These are phyloP conservation scores for Aspergillus quadrilineatus DNA, from an alignment of 2,329 filamentous ascomycete species.

Conservation along the genomic window DNA sequence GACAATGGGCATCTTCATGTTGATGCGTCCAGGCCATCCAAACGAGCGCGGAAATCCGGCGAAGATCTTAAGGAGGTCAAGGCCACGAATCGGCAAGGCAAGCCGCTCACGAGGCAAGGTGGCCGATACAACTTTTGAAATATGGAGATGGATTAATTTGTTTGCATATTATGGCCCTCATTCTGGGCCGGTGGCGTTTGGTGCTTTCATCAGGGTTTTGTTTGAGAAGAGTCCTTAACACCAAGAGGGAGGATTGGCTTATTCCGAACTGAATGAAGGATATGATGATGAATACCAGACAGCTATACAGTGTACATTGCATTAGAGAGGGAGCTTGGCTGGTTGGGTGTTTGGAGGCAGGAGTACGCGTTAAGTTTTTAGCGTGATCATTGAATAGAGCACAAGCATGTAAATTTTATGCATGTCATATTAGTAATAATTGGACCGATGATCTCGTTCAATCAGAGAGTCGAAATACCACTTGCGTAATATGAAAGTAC, in stretches of 20 bases:
- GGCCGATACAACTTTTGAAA: conserved; percentile 47
- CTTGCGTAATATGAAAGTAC: conserved; percentile 22
- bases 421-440: neutral
- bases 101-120: conserved; percentile 52
- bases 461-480: conserved; percentile 2
- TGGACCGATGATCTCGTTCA: neutral
- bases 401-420: neutral
- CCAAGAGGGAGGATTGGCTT: conserved; percentile 13
- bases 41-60: conserved; percentile 48
- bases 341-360: neutral
- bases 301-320: conserved; percentile 14
- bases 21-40: conserved; percentile 55
- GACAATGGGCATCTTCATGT: conserved; percentile 61
- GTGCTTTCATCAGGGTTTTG: conserved; percentile 2
- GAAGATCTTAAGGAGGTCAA: conserved; percentile 43
- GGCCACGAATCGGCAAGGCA: conserved; percentile 49
- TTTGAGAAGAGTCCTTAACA: conserved; percentile 7
- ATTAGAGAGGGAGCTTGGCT: conserved; percentile 10
- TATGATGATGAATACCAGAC: conserved; percentile 22
- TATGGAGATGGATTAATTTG: conserved; percentile 6
- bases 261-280: conserved; percentile 20
- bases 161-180: conserved; percentile 6
- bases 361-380: neutral
- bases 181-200: conserved; percentile 12
- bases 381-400: conserved; percentile 1